Conservation (phyloP, 192 early-diverging fungal genomes). For the Chytriomyces hyalinus region DNA sequence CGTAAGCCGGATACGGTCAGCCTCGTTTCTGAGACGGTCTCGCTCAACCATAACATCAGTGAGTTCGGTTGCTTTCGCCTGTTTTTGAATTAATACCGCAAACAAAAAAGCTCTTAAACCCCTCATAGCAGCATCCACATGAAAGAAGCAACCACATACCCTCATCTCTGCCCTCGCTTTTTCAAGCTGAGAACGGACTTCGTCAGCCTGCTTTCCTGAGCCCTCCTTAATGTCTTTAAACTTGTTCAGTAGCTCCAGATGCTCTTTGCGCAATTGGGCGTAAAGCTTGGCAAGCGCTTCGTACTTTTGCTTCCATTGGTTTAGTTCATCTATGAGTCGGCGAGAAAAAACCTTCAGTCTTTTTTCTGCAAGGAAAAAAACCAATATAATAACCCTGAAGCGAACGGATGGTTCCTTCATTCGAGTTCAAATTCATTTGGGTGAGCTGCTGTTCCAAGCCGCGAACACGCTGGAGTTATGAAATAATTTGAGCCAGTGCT, state of each 20-base stretch:
- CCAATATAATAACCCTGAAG: slow-evolving; percentile 5
- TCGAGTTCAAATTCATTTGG: slow-evolving; percentile 4
- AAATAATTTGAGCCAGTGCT: slow-evolving; percentile 9
- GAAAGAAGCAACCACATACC: slow-evolving; percentile 26
- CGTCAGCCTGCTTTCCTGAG: slow-evolving; percentile 77
- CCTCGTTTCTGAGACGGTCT: slow-evolving; percentile 80
- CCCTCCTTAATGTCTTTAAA: slow-evolving; percentile 80
- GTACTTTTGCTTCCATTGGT: slow-evolving; percentile 97
- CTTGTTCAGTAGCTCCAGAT: slow-evolving; percentile 89
- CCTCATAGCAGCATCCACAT: no score
- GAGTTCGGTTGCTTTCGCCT: slow-evolving; percentile 52
- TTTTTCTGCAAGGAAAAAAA: not conserved
- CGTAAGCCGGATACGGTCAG: slow-evolving; percentile 76
- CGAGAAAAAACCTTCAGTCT: not conserved
- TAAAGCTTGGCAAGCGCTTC: slow-evolving; percentile 98
- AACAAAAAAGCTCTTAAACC: no score
- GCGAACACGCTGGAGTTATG: slow-evolving; percentile 67
- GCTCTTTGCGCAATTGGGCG: slow-evolving; percentile 92
- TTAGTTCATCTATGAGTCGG: slow-evolving; percentile 73
- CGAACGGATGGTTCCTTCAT: slow-evolving; percentile 25
- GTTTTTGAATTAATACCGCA: not conserved
- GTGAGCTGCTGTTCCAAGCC: slow-evolving; percentile 84
- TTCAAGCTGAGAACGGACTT: slow-evolving; percentile 82
- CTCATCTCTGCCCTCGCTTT: slow-evolving; percentile 61
- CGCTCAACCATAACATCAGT: slow-evolving; percentile 92